These are phyloP conservation scores for Ustilago curta DNA, from an alignment of 1,284 basidiomycete genomes.

Conservation along the genomic window DNA sequence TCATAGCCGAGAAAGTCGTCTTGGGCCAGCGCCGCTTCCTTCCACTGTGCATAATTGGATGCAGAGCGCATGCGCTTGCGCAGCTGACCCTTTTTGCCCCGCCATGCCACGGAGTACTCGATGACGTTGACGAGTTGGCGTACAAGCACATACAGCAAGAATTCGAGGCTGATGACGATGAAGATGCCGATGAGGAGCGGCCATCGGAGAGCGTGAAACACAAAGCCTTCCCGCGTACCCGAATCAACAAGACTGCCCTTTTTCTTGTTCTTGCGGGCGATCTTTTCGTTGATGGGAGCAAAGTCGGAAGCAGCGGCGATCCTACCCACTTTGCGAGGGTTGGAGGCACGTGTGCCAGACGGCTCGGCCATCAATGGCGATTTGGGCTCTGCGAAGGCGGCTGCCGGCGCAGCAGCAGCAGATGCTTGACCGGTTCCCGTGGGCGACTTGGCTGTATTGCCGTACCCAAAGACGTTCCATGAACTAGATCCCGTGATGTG, in stretches of 20 bases:
- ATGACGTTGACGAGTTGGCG: slow-evolving; percentile 80
- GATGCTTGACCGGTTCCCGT: slow-evolving; percentile 19
- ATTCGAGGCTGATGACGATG: slow-evolving; percentile 84
- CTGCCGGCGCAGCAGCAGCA: slow-evolving; percentile 15
- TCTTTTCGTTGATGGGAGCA: slow-evolving; percentile 65
- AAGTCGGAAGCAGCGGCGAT: slow-evolving; percentile 66
- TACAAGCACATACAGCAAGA: slow-evolving; percentile 83
- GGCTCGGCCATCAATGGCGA: slow-evolving; percentile 32
- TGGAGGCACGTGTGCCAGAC: slow-evolving; percentile 36
- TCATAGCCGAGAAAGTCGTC: slow-evolving; percentile 73
- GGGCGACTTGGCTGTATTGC: slow-evolving; percentile 28
- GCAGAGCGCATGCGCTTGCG: slow-evolving; percentile 81
- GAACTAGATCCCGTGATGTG: slow-evolving; percentile 44
- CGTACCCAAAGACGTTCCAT: slow-evolving; percentile 47
- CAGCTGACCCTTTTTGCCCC: slow-evolving; percentile 83
- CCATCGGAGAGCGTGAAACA: slow-evolving; percentile 61
- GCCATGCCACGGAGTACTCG: slow-evolving; percentile 74
- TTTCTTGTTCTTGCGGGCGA: slow-evolving; percentile 28
- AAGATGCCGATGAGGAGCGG: slow-evolving; percentile 78
- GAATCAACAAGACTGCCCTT: slow-evolving; percentile 45
- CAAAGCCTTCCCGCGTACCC: slow-evolving; percentile 61
- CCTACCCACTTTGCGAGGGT: slow-evolving; percentile 54
- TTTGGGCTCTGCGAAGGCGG: slow-evolving; percentile 17
- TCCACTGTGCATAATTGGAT: slow-evolving; percentile 82
- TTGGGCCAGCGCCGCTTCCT: slow-evolving; percentile 80